Evolutionary conservation across 306 rosid genomes (phyloP), one percentile per base, ranked within the genome.

Genomic region (Prunus kanzakura): DNA sequence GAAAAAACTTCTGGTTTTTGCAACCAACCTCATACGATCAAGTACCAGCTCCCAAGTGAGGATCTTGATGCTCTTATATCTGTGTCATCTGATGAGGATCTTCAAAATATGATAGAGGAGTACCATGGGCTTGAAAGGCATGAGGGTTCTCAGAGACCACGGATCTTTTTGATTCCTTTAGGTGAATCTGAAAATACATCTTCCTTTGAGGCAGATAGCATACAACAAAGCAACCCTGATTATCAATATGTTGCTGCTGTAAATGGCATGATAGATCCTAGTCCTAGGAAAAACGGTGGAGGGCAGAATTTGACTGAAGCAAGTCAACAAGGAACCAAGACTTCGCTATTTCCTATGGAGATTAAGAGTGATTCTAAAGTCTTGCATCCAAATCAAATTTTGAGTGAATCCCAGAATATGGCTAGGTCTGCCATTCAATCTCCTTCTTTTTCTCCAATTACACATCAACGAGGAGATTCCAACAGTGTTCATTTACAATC

Each of bases 51-150:
- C 82, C 96, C 96, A 15, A 91, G 88, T 57, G 93, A 91, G 84
- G 96, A 91, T 89, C 92, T 88, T 70, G 96, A 91, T 80, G 88
- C 93, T 75, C 84, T 91, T 81, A 91, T 91, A 79, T 89, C 96
- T 8, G 90, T 91, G 50, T 89, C 93, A 60, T 87, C 93, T 73
- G 88, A 84, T 19, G 96, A 91, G 84, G 96, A 91, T 86, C 93
- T 89, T 78, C 96, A 91, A 84, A 84, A 91, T 78, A 89, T 91
- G 96, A 81, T 87, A 78, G 96, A 91, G 87, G 96, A 91, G 81
- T 89, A 83, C 78, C 76, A 87, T 71, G 96, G 87, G 74, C 82
- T 88, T 83, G 89, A 89, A 83, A 86, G 84, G 70, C 89, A 76
- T 19, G 90, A 87, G 72, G 88, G 88, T 61, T 89, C 91, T 78